Percentiles rank a stretch among this genome's conserved stretches.
Conservation (phyloP, 768 basidiomycete genomes). For the Crassisporium funariophilum region DNA sequence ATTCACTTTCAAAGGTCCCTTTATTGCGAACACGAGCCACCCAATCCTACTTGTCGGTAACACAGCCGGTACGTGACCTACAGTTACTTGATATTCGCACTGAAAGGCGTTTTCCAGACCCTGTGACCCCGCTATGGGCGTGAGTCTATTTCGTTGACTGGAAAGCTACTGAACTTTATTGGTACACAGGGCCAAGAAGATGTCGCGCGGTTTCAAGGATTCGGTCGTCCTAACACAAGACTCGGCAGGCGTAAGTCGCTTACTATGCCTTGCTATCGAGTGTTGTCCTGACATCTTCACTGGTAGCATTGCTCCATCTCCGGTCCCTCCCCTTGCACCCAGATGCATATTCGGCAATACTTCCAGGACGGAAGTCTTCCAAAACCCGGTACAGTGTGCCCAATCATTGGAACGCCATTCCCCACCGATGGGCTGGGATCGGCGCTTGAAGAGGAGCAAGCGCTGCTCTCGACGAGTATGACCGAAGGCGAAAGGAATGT, state of each 20-base stretch:
- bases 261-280: neutral
- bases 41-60: conserved; percentile 44
- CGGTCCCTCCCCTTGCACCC: conserved; percentile 36
- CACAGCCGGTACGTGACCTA: conserved; percentile 32
- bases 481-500: conserved; percentile 3
- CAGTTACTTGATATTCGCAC: neutral
- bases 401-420: conserved; percentile 31
- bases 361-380: conserved; percentile 44
- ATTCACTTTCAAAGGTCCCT: conserved; percentile 29
- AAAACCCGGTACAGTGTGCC: conserved; percentile 39
- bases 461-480: neutral
- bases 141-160: conserved; percentile 11
- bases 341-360: conserved; percentile 37
- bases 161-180: neutral
- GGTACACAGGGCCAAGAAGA: conserved; percentile 40
- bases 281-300: neutral
- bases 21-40: conserved; percentile 38
- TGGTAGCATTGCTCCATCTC: conserved; percentile 36
- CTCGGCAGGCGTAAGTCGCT: conserved; percentile 37
- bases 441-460: neutral
- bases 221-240: conserved; percentile 46
- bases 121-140: conserved; percentile 32
- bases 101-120: conserved; percentile 19
- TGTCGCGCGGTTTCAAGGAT: conserved; percentile 35
- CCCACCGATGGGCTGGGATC: neutral